These are phyloP conservation scores for Venustampulla echinocandica DNA, from an alignment of 495 filamentous ascomycete genomes.

Conservation along the genomic window DNA sequence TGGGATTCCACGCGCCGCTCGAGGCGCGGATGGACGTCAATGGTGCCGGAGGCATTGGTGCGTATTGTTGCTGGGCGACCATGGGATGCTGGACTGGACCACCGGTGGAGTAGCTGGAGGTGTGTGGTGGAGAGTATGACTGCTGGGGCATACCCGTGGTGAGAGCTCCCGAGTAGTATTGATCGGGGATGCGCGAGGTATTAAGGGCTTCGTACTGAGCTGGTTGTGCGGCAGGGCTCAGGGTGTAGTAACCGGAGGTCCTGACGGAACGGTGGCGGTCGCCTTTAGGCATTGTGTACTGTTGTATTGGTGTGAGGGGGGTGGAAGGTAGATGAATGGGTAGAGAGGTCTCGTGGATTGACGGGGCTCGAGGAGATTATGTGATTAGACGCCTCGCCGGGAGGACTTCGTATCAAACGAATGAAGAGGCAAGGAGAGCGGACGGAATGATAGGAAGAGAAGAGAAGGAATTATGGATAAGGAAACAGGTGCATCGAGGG, in stretches of 20 bases:
- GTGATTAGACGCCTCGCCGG: slow-evolving; percentile 19
- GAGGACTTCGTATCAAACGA: slow-evolving; percentile 20
- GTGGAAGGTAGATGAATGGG: neutral
- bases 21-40: slow-evolving; percentile 40
- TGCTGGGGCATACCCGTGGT: slow-evolving; percentile 11
- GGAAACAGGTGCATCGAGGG: slow-evolving; percentile 12
- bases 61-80: slow-evolving; percentile 8
- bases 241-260: slow-evolving; percentile 18
- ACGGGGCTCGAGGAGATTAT: too few species aligned
- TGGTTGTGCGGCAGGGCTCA: slow-evolving; percentile 4
- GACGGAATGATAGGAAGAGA: slow-evolving; percentile 4
- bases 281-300: slow-evolving; percentile 21
- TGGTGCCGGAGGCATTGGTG: slow-evolving; percentile 5
- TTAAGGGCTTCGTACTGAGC: slow-evolving; percentile 15
- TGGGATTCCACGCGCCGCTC: slow-evolving; percentile 51
- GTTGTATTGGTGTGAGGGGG: neutral
- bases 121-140: slow-evolving; percentile 7
- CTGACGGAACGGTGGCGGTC: slow-evolving; percentile 14
- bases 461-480: slow-evolving; percentile 13
- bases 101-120: slow-evolving; percentile 10
- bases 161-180: neutral
- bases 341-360: slow-evolving; percentile 1
- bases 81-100: slow-evolving; percentile 23
- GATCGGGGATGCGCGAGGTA: slow-evolving; percentile 7
- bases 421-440: slow-evolving; percentile 9